Conservation (phyloP, 2,329 filamentous ascomycete species). For the Waltergamsia citrina region DNA sequence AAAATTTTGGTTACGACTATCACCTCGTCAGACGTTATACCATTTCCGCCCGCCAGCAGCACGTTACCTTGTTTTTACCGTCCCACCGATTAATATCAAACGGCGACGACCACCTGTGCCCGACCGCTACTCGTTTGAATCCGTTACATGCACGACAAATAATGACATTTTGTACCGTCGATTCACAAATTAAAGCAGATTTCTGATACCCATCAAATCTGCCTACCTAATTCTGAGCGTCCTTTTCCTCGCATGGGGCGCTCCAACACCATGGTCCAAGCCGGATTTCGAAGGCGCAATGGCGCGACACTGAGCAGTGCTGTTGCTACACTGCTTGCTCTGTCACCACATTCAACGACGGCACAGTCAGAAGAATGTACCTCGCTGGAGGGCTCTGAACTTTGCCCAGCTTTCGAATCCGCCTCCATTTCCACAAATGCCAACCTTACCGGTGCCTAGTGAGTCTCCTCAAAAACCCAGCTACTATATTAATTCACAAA, state of each 20-base stretch:
- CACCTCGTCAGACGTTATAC: too few species aligned
- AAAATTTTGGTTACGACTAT: neutral
- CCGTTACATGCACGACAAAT: neutral
- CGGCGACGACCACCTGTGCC: too few species aligned
- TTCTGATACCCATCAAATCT: too few species aligned
- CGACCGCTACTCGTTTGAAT: neutral
- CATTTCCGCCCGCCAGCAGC: neutral
- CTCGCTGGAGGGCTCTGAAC: slow-evolving; percentile 58
- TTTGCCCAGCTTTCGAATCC: slow-evolving; percentile 63
- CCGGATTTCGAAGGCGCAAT: neutral
- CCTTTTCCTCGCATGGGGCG: neutral
- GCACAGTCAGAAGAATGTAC: slow-evolving; percentile 41
- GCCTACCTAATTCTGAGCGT: too few species aligned
- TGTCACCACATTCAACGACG: slow-evolving; percentile 18
- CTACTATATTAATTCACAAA: too few species aligned
- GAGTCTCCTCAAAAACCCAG: slow-evolving; percentile 31
- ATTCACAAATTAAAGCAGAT: neutral
- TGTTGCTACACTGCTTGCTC: slow-evolving; percentile 14
- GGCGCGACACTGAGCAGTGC: slow-evolving; percentile 2
- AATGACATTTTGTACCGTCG: neutral
- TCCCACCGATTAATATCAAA: too few species aligned
- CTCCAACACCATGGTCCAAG: neutral
- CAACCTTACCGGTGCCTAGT: slow-evolving; percentile 54
- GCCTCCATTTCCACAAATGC: slow-evolving; percentile 61
- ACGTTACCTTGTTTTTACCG: too few species aligned